These are phyloP conservation scores for Candida michaelii DNA, from an alignment of 805 yeast genomes.

Conservation along the genomic window DNA sequence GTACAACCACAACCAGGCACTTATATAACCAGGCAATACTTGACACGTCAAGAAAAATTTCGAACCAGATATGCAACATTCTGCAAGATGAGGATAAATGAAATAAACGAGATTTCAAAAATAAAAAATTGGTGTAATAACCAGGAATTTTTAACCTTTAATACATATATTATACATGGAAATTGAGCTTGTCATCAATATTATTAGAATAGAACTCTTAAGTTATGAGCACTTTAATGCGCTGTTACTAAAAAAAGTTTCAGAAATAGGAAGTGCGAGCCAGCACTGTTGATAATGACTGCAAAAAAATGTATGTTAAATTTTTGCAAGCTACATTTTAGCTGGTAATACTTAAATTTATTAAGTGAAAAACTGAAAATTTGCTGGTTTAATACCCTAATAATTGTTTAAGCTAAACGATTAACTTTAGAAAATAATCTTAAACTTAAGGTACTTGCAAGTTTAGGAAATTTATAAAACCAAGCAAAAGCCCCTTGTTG, in stretches of 20 bases:
- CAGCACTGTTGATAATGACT: slow-evolving; percentile 11
- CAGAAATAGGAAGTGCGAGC: slow-evolving; percentile 12
- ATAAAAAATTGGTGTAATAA: not conserved
- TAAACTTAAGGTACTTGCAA: slow-evolving; percentile 5
- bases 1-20: not conserved
- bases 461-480: slow-evolving; percentile 2
- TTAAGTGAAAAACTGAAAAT: not conserved
- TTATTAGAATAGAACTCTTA: no score
- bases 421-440: slow-evolving; percentile 6
- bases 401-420: slow-evolving; percentile 2
- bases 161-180: no score
- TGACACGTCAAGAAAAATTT: not conserved
- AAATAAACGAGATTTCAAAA: not conserved
- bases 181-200: no score
- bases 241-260: no score
- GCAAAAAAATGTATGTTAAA: not conserved
- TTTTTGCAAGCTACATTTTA: not conserved
- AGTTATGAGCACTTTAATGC: no score
- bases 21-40: no score
- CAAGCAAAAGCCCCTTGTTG: slow-evolving; percentile 3
- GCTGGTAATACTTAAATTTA: not conserved
- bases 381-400: slow-evolving; percentile 4
- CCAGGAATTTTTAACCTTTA: no score
- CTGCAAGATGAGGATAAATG: not conserved
- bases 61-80: not conserved